phyloP scores from a whole-genome alignment of 164 flowering plant genomes.

The Liquidambar formosana region DNA sequence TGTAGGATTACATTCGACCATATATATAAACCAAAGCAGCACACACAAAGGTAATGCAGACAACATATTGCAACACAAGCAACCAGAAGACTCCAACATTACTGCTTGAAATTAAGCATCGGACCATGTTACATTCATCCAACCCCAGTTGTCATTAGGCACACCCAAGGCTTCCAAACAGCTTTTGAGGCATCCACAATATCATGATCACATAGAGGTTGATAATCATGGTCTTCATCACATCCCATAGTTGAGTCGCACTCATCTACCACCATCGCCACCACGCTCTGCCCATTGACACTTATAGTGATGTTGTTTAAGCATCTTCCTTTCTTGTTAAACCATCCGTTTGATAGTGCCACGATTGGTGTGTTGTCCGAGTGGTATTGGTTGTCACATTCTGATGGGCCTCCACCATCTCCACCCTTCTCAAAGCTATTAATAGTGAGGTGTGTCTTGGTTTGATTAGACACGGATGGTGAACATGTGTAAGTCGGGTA shows the following conservation, averaged over 20 bases:
- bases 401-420: conserved; percentile 33
- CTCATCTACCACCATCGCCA: conserved; percentile 23
- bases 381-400: conserved; percentile 18
- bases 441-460: conserved; percentile 24
- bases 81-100: too few relatives aligned
- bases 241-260: conserved; percentile 23
- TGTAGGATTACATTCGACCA: too few relatives aligned
- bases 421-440: conserved; percentile 31
- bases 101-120: background rate
- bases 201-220: conserved; percentile 33
- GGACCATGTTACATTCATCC: conserved; percentile 24
- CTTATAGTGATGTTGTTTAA: conserved; percentile 11
- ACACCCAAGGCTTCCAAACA: conserved; percentile 38
- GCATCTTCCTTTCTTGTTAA: conserved; percentile 13
- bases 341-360: conserved; percentile 25
- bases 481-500: conserved; percentile 33
- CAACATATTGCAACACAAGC: background rate
- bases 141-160: conserved; percentile 14
- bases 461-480: conserved; percentile 26
- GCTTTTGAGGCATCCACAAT: conserved; percentile 40
- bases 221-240: conserved; percentile 20
- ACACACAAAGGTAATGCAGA: too few relatives aligned
- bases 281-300: conserved; percentile 17
- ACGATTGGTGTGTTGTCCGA: conserved; percentile 3
- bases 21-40: too few relatives aligned